Percentiles rank a stretch among this genome's conserved stretches.
Conservation (phyloP, 225 moss, liverwort and hornwort species). For the Sphagnum contortum region DNA sequence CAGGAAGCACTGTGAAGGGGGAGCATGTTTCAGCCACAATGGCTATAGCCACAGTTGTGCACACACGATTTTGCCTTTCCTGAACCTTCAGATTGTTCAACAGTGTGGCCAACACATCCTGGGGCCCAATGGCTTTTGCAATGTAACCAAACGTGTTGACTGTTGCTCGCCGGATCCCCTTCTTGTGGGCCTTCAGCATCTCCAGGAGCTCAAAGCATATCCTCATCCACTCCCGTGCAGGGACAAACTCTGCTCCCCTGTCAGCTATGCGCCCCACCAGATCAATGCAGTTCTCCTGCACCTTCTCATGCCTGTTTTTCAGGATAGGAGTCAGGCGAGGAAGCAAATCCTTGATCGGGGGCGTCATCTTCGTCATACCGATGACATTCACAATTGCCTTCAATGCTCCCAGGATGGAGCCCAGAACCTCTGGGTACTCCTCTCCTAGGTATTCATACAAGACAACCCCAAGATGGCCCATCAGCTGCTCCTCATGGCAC, state of each 20-base stretch:
- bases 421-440: slow-evolving; percentile 97
- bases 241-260: slow-evolving; percentile 97
- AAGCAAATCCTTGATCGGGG: slow-evolving; percentile 90
- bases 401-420: slow-evolving; percentile 90
- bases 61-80: slow-evolving; percentile 97
- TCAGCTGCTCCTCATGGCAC: slow-evolving; percentile 96
- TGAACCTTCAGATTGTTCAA: slow-evolving; percentile 97
- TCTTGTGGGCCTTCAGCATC: slow-evolving; percentile 99
- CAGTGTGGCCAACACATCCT: slow-evolving; percentile 92
- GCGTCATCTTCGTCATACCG: slow-evolving; percentile 99
- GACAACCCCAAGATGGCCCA: slow-evolving; percentile 99
- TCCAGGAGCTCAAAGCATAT: slow-evolving; percentile 96
- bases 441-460: slow-evolving; percentile 95
- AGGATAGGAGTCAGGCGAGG: slow-evolving; percentile 94
- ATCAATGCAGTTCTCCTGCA: slow-evolving; percentile 98
- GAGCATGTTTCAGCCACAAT: slow-evolving; percentile 98
- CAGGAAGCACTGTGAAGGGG: slow-evolving; percentile 96
- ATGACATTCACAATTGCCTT: slow-evolving; percentile 99
- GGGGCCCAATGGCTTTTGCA: slow-evolving; percentile 97
- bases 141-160: slow-evolving; percentile 99
- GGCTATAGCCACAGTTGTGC: slow-evolving; percentile 98
- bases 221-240: slow-evolving; percentile 99
- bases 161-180: slow-evolving; percentile 95
- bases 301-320: slow-evolving; percentile 99
- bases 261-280: slow-evolving; percentile 97